Percentiles rank a stretch among this genome's conserved stretches.
Evolutionary conservation across 1,139 yeast species (phyloP).

Genomic region (Scheffersomyces cryptocercus): DNA sequence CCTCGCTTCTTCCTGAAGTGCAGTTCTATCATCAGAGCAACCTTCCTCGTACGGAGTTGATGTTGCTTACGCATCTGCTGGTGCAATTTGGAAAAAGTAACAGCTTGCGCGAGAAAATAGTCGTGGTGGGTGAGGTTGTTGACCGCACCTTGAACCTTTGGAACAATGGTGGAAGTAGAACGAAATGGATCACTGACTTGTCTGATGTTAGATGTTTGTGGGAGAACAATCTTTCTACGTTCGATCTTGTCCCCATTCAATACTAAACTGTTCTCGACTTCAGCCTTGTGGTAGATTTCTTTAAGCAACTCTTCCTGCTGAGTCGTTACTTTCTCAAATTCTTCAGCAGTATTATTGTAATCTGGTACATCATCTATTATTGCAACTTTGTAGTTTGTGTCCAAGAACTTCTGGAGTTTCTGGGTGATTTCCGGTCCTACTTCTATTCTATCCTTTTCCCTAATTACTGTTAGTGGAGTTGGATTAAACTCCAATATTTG

Average conservation of each 20-base stretch:
- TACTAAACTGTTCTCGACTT: constrained; percentile 38
- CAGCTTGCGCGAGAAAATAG: constrained; percentile 74
- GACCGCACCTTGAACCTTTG: constrained; percentile 40
- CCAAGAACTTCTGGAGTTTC: constrained; percentile 56
- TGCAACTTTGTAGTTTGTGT: constrained; percentile 45
- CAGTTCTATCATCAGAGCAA: constrained; percentile 80
- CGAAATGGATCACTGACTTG: constrained; percentile 45
- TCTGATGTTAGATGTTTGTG: constrained; percentile 43
- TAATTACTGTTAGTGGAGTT: constrained; percentile 26
- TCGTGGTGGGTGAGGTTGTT: constrained; percentile 63
- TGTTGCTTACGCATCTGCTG: constrained; percentile 68
- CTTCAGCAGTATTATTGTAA: constrained; percentile 33
- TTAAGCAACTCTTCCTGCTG: constrained; percentile 35
- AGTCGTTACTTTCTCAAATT: constrained; percentile 29
- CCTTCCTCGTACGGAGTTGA: constrained; percentile 66
- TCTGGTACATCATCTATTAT: constrained; percentile 45
- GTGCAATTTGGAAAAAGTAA: constrained; percentile 69
- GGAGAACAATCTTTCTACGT: constrained; percentile 44
- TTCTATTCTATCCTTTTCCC: constrained; percentile 16
- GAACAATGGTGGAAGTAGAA: constrained; percentile 36
- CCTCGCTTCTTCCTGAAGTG: constrained; percentile 87
- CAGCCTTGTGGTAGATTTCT: constrained; percentile 32
- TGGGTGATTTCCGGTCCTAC: constrained; percentile 31
- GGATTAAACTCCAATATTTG: constrained; percentile 32
- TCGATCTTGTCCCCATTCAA: constrained; percentile 47